phyloP scores from a whole-genome alignment of 352 stramenopile species.

The Peronosclerospora sorghi region DNA sequence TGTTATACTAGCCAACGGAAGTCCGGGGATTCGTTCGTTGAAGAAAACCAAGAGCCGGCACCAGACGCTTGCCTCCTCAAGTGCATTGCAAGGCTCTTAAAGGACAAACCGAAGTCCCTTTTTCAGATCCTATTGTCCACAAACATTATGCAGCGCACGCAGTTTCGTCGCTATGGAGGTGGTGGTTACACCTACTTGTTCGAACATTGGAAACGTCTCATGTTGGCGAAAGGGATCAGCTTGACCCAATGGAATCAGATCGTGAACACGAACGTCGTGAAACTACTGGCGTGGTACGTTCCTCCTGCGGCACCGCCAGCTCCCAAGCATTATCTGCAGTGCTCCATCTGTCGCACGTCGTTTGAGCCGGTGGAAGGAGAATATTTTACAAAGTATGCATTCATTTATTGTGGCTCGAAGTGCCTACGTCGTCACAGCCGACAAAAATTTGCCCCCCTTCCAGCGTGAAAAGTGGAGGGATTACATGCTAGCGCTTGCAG shows the following conservation, averaged over 20 bases:
- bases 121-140: slow-evolving; percentile 51
- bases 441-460: slow-evolving; percentile 29
- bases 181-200: slow-evolving; percentile 56
- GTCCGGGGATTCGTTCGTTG: neutral
- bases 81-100: slow-evolving; percentile 26
- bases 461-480: neutral
- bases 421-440: slow-evolving; percentile 67
- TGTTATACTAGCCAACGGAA: neutral
- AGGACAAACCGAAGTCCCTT: slow-evolving; percentile 11
- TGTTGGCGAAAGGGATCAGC: slow-evolving; percentile 26
- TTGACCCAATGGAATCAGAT: slow-evolving; percentile 33
- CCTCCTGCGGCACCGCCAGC: slow-evolving; percentile 35
- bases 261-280: slow-evolving; percentile 27
- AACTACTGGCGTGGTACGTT: slow-evolving; percentile 52
- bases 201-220: slow-evolving; percentile 31
- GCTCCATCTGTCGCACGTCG: slow-evolving; percentile 53
- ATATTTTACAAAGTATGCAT: slow-evolving; percentile 82
- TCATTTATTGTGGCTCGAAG: slow-evolving; percentile 75
- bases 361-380: slow-evolving; percentile 81
- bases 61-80: slow-evolving; percentile 30
- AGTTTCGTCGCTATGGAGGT: slow-evolving; percentile 60
- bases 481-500: no score
- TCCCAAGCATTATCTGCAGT: slow-evolving; percentile 65
- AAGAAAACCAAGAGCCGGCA: slow-evolving; percentile 18
- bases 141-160: slow-evolving; percentile 48